Base-by-base conservation (phyloP, 2,329 filamentous ascomycete species). In the Teratosphaeria nubilosa region DNA sequence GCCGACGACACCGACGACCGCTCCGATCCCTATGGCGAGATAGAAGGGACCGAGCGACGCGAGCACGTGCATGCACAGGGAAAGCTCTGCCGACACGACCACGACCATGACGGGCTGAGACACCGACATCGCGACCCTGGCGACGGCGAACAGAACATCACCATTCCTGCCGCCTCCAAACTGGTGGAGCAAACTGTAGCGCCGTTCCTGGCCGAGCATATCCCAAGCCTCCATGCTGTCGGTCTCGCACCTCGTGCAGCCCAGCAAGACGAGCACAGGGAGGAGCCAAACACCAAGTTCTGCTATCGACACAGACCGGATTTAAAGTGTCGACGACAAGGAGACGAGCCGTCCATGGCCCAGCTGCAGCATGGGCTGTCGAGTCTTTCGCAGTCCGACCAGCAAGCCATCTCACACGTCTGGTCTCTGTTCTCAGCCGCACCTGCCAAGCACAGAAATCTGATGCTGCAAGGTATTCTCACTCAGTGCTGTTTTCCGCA, bases 361-460 rank as follows among this genome's bases (percentile, higher is more conserved):
- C 86, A 91, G 71, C 83, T 99, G 62, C 94, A 99, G 72, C 86
- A 85, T 68, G 88, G 94, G 73, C 83, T 97, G 56, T 88, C 92
- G 66, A 85, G 82, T 53, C 82, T 96, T 34, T 87, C 91, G 5
- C 83, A 87, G 62, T 85, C 83, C 63, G 94, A 99, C 72, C 91
- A 96, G 74, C 90, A 96, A 75, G 91, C 89, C 69, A 96, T 99
- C 68, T 90, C 91, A 34, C 92, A 96, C 69, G 91, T 97, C 58
- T 99, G 94, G 94, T 95, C 92, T 0, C 80, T 97, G 53, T 99
- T 99, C 77, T 97, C 92, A 0, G 94, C 94, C 45, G 91, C 94
- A 0, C 94, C 94, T 0, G 83, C 90, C 10, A 96, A 95, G 71
- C 92, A 97, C 69, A 86, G 94, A 65, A 92, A 95, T 63, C 81